Evolutionary conservation across 1,284 basidiomycete species (phyloP), one percentile per base, ranked within the genome.

Genomic region (Apiotrichum laibachii): DNA sequence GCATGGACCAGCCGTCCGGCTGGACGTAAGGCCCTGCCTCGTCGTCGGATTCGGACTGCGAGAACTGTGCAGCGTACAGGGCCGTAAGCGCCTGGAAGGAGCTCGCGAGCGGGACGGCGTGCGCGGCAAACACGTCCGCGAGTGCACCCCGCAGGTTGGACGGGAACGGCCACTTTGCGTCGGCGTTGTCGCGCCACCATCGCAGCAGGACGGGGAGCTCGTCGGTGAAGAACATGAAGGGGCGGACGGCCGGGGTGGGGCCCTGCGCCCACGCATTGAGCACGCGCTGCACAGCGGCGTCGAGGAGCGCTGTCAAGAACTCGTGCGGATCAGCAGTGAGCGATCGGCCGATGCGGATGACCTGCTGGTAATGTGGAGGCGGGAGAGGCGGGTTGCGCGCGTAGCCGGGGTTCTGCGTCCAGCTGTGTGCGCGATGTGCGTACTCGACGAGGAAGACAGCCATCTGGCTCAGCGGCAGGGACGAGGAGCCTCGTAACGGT

Each of bases 1-100:
- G 39, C n/a, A 68, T 26, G 12, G 58, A 67, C 75, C 75, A 77
- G 39, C 73, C 73, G 8, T 73, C 73, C 0, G 71, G 68, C 22
- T 63, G 61, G 8, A 58, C 51, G 54, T 70, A 73, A 2, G 62
- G 56, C 19, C 68, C 69, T 1, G 65, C 61, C 16, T 74, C 71
- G 6, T 74, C 73, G 8, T 72, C 69, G 1, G 56, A 33, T 46
- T 73, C 72, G 13, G 52, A 47, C 40, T 59, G 60, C 5, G 63
- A 52, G 8, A 61, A 61, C 47, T 59, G 57, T 9, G 63, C 42
- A 18, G 63, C 54, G 57, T 65, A 61, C 2, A 56, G 43, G 8
- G 53, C 26, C 37, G 43, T 60, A 15, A 63, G 50, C 2, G 50
- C 42, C 54, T 56, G 44, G 45, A 50, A 60, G 51, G 52, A 58